Base-by-base conservation (phyloP, 768 basidiomycete genomes). In the Sporobolomyces roseus region DNA sequence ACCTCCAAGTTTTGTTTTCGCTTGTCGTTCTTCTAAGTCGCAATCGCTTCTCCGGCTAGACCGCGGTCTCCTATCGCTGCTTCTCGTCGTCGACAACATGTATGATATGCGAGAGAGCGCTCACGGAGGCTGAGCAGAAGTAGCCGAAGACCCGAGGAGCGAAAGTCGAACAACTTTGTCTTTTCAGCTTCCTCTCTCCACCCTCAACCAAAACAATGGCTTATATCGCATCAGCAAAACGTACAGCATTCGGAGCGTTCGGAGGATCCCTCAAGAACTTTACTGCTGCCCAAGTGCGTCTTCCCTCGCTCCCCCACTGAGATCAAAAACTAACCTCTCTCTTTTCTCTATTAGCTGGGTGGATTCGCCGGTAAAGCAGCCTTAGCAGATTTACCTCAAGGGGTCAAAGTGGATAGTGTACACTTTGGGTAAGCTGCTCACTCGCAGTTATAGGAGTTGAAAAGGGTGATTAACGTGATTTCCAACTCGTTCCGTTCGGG, bases 201-300 rank as follows among this genome's bases (percentile, higher is more conserved):
- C 56, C 46, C 41, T 33, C 52, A 36, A 8, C 33, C 14, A 27
- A n/a, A n/a, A 59, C 27, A 9, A 60, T 60, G 58, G 71, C 66
- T 52, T 73, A 65, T 63, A 71, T 74, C 50, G 73, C 69, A 0
- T n/a, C 63, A 1, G 74, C 74, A 10, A 79, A 79, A 65, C 71
- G 80, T 19, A 80, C 80, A 1, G 77, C 80, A 1, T 80, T 80
- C 48, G 80, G 80, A 7, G 78, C 79, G 1, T 80, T 79, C 53
- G 80, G 80, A 10, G 80, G 80, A 35, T 77, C 75, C 73, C 65
- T 63, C 53, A 74, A 71, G 60, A 27, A 19, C 35, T 64, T 29
- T 27, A 70, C 72, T 23, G 68, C 72, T 3, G 35, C 61, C 12
- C 62, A 69, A 62, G 68, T 61, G 35, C 16, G 68, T n/a, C 13